Base-by-base conservation (phyloP, 2,329 filamentous ascomycete species). In the Ceratocystis destructans region DNA sequence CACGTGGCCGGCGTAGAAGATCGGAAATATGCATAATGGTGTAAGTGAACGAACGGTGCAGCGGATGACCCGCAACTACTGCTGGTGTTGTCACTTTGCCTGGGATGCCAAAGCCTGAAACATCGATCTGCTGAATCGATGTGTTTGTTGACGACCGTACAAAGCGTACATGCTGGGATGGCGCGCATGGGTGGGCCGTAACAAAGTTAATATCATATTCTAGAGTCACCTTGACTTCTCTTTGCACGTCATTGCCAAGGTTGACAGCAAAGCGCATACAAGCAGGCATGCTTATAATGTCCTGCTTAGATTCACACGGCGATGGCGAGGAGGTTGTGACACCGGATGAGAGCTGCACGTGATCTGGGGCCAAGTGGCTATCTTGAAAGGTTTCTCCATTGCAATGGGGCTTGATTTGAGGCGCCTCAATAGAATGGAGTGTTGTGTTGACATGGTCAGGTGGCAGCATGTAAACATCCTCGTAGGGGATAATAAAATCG, bases 21-120 rank as follows among this genome's bases (percentile, higher is more conserved):
- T 83, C 79, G 1, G 79, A 80, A 31, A 87, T 77, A 71, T 85
- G 82, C 55, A 86, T 79, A 20, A 82, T 77, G 6, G 79, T 81
- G 71, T 85, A 86, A 12, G 80, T 82, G 72, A 81, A 87, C 66
- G 75, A 83, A 70, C 86, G 85, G 72, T 87, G 84, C 8, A 87
- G 74, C 0, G 84, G 83, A 66, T 87, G 84, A 8, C 83, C 83
- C 83, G 78, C 76, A 65, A 79, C 76, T 57, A 81, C 77, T 64
- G 77, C 76, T 64, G 77, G 79, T 20, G 78, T 78, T 44, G 75
- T 74, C 70, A 77, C 79, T 65, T 77, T 66, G 7, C 63, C 79
- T 31, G 76, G 72, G 63, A 74, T 70, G 67, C 77, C 76, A 15
- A 74, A 74, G 0, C 79, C 81, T 10, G 76, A 78, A 17, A 83